Evolutionary conservation across 257 asterid species (phyloP), one percentile per base, ranked within the genome.

Genomic region (Scutellaria barbata): DNA sequence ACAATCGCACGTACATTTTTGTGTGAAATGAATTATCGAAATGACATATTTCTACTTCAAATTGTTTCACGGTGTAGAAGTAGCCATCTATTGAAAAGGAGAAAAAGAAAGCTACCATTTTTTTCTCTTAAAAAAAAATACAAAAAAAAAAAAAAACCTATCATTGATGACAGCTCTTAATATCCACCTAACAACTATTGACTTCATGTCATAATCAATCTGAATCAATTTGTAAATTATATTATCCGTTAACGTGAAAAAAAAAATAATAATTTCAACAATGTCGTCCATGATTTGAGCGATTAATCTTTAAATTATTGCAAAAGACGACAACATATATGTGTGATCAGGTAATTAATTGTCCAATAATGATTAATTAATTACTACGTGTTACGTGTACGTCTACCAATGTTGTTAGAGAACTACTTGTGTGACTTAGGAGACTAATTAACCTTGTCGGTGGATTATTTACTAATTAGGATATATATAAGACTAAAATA

Each of bases 131-230:
- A 30, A 30, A 10, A 53, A 1, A 7, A 14, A 6, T 2, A 39
- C 22, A 1, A 30, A 6, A 7, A 14, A 6, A 5, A 39, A 18
- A 1, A 30, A 6, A 50, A 53, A 59, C 2, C 25, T 13, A 43
- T 69, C 62, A 69, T 69, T 35, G 63, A 63, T 63, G 63, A 54
- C 72, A 69, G 80, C 80, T 69, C 56, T 55, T 35, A 53, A 11
- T 54, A 13, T 64, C 2, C 76, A 76, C 76, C 81, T 70, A 76
- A 55, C 69, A 10, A 16, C 17, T 51, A 17, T 78, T 75, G 75
- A 74, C 79, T 77, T 74, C 12, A 51, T 45, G 74, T 73, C 72
- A 10, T 50, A 33, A 25, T 50, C 70, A 57, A 63, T 47, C 8
- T 25, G 51, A 47, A 55, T 47, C 52, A 69, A 62, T 75, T 60